These are phyloP conservation scores for Lodderomyces jiufengensis DNA, from an alignment of 1,139 yeast species.

Conservation along the genomic window DNA sequence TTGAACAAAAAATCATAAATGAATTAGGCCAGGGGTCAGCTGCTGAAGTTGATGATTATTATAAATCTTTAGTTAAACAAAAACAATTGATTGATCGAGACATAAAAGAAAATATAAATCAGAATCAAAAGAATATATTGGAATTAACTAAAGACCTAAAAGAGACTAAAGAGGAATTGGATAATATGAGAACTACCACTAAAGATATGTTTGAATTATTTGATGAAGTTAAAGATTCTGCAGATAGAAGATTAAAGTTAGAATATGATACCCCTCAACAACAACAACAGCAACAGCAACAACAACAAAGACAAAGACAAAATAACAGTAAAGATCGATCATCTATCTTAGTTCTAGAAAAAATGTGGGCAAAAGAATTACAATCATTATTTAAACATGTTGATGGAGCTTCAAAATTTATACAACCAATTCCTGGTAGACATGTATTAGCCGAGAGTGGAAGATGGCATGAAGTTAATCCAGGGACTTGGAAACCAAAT, in stretches of 20 bases:
- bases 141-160: slow-evolving; percentile 64
- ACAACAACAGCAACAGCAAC: slow-evolving; percentile 5
- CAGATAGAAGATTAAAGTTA: slow-evolving; percentile 53
- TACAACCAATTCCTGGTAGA: slow-evolving; percentile 76
- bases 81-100: slow-evolving; percentile 56
- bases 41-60: slow-evolving; percentile 68
- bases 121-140: slow-evolving; percentile 70
- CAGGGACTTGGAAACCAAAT: slow-evolving; percentile 81
- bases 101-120: slow-evolving; percentile 61
- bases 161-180: slow-evolving; percentile 61
- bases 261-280: slow-evolving; percentile 26
- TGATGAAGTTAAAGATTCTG: slow-evolving; percentile 65
- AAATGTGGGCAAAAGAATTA: slow-evolving; percentile 77
- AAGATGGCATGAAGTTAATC: slow-evolving; percentile 84
- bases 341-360: slow-evolving; percentile 69
- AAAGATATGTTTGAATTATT: slow-evolving; percentile 61
- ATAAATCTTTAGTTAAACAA: slow-evolving; percentile 52
- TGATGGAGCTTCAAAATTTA: slow-evolving; percentile 82
- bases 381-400: slow-evolving; percentile 74
- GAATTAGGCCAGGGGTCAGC: slow-evolving; percentile 67
- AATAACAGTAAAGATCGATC: slow-evolving; percentile 51
- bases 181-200: slow-evolving; percentile 57
- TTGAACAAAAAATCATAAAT: slow-evolving; percentile 42
- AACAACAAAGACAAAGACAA: slow-evolving; percentile 4
- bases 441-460: slow-evolving; percentile 79